Percentiles rank a stretch among this genome's conserved stretches.
Conservation (phyloP, 805 yeast species). For the fission yeast (Schizosaccharomyces pombe) region DNA sequence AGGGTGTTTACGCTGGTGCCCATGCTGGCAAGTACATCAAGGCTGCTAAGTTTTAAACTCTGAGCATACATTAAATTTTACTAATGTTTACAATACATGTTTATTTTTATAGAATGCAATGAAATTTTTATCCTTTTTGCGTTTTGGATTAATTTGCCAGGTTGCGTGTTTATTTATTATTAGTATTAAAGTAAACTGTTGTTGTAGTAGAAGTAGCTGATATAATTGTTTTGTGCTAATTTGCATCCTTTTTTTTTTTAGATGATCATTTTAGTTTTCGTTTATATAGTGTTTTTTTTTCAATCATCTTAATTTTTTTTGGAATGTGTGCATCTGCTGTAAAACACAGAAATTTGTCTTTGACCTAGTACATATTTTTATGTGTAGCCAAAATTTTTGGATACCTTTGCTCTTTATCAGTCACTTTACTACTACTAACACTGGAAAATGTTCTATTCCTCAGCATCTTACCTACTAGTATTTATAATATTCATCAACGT, state of each 20-base stretch:
- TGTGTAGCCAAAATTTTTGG: too few species aligned
- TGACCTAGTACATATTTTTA: too few species aligned
- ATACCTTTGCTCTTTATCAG: too few species aligned
- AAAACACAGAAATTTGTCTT: too few species aligned
- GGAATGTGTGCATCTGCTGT: too few species aligned
- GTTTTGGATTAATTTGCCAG: not conserved
- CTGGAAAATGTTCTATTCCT: too few species aligned
- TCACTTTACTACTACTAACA: too few species aligned
- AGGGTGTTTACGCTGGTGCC: constrained; percentile 50
- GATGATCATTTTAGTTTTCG: not conserved
- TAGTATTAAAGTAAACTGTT: not conserved
- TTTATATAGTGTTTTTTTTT: not conserved
- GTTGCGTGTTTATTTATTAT: not conserved
- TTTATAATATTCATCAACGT: too few species aligned
- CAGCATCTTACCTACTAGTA: too few species aligned
- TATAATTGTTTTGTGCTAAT: not conserved
- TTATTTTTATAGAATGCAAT: constrained; percentile 1
- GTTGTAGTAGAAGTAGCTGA: not conserved
- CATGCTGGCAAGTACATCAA: not conserved
- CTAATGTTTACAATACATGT: not conserved
- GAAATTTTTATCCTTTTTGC: not conserved
- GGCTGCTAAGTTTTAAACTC: constrained; percentile 1
- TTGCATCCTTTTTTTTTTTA: too few species aligned
- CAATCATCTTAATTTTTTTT: not conserved
- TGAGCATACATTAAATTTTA: not conserved